A percentile compares a stretch with the other conserved stretches of the same genome.
Conservation (phyloP, 1,284 basidiomycete genomes). For the Moesziomyces globuligerus region DNA sequence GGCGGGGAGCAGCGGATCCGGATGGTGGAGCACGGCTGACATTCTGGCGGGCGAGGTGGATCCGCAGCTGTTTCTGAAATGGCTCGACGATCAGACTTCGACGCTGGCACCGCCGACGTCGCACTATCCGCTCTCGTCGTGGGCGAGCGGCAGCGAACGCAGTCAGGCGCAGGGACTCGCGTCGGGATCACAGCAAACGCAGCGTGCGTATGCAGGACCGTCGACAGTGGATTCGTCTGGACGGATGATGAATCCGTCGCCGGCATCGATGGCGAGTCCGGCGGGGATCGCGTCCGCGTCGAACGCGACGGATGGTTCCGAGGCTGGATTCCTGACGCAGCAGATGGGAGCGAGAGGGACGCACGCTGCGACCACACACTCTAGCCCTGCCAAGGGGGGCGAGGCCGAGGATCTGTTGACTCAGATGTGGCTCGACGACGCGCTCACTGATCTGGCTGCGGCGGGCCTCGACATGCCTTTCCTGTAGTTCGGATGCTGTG, state of each 20-base stretch:
- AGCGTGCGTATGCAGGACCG: conserved; percentile 10
- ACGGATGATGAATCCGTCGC: conserved; percentile 7
- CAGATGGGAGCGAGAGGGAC: conserved; percentile 2
- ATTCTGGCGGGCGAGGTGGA: conserved; percentile 47
- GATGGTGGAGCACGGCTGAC: conserved; percentile 50
- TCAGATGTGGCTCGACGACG: conserved; percentile 49
- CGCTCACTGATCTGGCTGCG: conserved; percentile 36
- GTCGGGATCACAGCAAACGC: conserved; percentile 1
- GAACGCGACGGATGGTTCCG: not conserved
- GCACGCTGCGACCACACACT: not conserved
- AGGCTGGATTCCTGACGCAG: not conserved
- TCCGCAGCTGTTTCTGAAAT: conserved; percentile 43
- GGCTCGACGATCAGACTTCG: conserved; percentile 49
- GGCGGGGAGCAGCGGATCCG: conserved; percentile 24
- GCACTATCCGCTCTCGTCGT: conserved; percentile 39
- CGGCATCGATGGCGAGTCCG: conserved; percentile 13
- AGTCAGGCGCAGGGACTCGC: not conserved
- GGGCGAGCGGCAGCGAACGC: conserved; percentile 19
- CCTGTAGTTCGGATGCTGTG: conserved; percentile 4
- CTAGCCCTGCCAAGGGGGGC: conserved; percentile 4
- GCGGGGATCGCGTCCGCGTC: conserved; percentile 7
- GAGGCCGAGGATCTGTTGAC: conserved; percentile 41
- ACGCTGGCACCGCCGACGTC: conserved; percentile 36
- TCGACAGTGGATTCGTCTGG: conserved; percentile 5
- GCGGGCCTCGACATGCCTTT: conserved; percentile 51